Conservation (phyloP, 177 flowering plant genomes). For the Tripterygium wilfordii region DNA sequence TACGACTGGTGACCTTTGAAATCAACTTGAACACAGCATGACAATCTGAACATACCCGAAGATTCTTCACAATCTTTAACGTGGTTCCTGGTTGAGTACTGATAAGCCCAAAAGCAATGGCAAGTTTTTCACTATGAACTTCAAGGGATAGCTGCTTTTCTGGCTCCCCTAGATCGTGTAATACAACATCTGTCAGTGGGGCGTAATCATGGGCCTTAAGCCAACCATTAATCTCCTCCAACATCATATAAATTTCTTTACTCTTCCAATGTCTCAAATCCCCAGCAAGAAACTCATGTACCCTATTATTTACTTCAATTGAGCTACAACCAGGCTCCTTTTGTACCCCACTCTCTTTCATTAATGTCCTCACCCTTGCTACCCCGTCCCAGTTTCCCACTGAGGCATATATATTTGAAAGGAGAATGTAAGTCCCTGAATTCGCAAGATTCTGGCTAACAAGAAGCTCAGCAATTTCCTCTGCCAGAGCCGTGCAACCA, state of each 20-base stretch:
- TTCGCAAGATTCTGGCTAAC: slow-evolving; percentile 36
- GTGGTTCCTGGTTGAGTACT: slow-evolving; percentile 67
- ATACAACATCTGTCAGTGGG: slow-evolving; percentile 52
- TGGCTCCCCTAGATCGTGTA: slow-evolving; percentile 51
- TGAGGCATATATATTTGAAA: slow-evolving; percentile 72
- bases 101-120: slow-evolving; percentile 74
- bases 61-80: slow-evolving; percentile 71
- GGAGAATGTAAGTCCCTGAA: slow-evolving; percentile 73
- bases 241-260: slow-evolving; percentile 61
- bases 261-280: slow-evolving; percentile 61
- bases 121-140: slow-evolving; percentile 83
- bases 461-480: slow-evolving; percentile 53
- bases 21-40: slow-evolving; percentile 65
- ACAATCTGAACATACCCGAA: slow-evolving; percentile 69
- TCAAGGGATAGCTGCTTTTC: slow-evolving; percentile 53
- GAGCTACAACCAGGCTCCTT: slow-evolving; percentile 93
- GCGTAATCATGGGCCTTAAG: slow-evolving; percentile 47
- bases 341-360: slow-evolving; percentile 52
- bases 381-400: slow-evolving; percentile 67
- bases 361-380: slow-evolving; percentile 58
- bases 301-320: slow-evolving; percentile 54
- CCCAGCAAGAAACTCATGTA: slow-evolving; percentile 78
- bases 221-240: slow-evolving; percentile 53
- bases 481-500: slow-evolving; percentile 42
- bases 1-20: slow-evolving; percentile 72